A percentile compares a stretch with the other conserved stretches of the same genome.
Evolutionary conservation across 371 early-diverging fungal genomes (phyloP).

Genomic region (Umbelopsis sp.): DNA sequence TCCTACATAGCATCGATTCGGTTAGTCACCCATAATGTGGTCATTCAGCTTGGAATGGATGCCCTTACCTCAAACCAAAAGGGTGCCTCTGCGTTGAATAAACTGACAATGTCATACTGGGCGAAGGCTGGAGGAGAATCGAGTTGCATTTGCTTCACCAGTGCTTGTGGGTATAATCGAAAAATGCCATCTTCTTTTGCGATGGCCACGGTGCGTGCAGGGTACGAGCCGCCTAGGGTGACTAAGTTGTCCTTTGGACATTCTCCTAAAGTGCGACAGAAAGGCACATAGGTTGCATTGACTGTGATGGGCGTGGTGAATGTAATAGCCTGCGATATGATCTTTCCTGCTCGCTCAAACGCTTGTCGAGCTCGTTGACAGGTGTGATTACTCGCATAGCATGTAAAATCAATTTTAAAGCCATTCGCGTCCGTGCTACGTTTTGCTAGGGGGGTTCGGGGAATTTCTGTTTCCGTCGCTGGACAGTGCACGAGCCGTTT

Average conservation of each 20-base stretch:
- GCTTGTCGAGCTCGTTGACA: slow-evolving; percentile 39
- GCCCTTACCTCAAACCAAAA: slow-evolving; percentile 46
- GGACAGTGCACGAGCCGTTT: background rate
- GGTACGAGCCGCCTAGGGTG: slow-evolving; percentile 38
- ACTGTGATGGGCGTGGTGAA: slow-evolving; percentile 42
- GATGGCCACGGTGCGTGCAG: slow-evolving; percentile 39
- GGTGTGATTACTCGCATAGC: slow-evolving; percentile 4
- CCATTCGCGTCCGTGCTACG: background rate
- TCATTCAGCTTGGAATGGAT: slow-evolving; percentile 7
- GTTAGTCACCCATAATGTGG: background rate
- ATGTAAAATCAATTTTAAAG: slow-evolving; percentile 18
- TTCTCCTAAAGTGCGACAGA: slow-evolving; percentile 33
- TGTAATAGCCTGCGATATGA: slow-evolving; percentile 29
- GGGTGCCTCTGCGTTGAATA: slow-evolving; percentile 59
- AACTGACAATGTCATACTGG: slow-evolving; percentile 54
- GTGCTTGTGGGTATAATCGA: slow-evolving; percentile 59
- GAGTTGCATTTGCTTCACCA: slow-evolving; percentile 52
- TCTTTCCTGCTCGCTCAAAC: slow-evolving; percentile 34
- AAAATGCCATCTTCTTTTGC: slow-evolving; percentile 31
- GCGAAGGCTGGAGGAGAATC: slow-evolving; percentile 32
- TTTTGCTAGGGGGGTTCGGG: background rate
- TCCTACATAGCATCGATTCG: slow-evolving; percentile 32
- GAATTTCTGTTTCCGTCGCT: background rate
- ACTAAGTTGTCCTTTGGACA: slow-evolving; percentile 33
- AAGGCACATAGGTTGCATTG: slow-evolving; percentile 48